phyloP scores from a whole-genome alignment of 257 asterid genomes.

The Solanum arcanum region DNA sequence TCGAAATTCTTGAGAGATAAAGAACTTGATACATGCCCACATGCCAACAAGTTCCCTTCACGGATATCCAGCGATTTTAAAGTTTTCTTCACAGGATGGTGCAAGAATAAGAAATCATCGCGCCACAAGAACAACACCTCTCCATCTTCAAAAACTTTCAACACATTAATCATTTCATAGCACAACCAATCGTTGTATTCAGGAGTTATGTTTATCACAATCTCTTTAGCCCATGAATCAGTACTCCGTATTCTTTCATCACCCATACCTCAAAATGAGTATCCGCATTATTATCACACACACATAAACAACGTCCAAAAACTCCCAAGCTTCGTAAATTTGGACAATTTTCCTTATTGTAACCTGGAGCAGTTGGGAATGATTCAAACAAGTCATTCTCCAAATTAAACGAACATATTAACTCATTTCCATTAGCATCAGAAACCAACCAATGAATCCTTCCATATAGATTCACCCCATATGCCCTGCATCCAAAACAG shows the following conservation, averaged over 20 bases:
- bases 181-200: too few relatives aligned
- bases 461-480: constrained; percentile 21
- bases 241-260: too few relatives aligned
- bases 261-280: too few relatives aligned
- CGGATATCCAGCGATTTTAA: not conserved
- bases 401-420: constrained; percentile 40
- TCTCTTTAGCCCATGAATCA: too few relatives aligned
- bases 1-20: not conserved
- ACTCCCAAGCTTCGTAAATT: constrained; percentile 27
- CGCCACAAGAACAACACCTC: constrained; percentile 32
- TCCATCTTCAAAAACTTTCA: too few relatives aligned
- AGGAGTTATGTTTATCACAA: too few relatives aligned
- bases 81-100: not conserved
- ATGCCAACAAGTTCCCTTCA: not conserved
- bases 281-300: too few relatives aligned
- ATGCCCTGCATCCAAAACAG: constrained; percentile 3
- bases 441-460: constrained; percentile 43
- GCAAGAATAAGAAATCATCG: constrained; percentile 4
- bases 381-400: constrained; percentile 26
- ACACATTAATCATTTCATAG: too few relatives aligned
- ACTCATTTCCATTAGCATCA: constrained; percentile 21
- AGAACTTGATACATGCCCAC: not conserved
- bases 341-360: not conserved
- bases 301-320: constrained; percentile 2
- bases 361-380: constrained; percentile 13